Conservation (phyloP, 495 filamentous ascomycete genomes). For the Podospora australis region DNA sequence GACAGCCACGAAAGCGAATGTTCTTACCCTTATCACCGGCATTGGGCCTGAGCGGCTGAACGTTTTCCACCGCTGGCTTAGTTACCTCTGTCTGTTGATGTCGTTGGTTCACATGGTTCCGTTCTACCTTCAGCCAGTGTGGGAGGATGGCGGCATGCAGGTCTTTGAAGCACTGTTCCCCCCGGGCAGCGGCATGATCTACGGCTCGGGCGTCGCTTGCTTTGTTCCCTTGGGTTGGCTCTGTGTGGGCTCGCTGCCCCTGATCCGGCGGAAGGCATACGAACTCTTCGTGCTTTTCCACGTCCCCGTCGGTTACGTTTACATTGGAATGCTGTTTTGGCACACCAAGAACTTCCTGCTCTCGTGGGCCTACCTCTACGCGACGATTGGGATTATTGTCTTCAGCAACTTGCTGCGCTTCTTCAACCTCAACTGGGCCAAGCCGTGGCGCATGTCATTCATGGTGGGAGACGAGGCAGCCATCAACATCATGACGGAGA, state of each 20-base stretch:
- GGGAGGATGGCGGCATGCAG: slow-evolving; percentile 63
- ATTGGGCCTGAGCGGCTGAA: slow-evolving; percentile 90
- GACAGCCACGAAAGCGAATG: slow-evolving; percentile 83
- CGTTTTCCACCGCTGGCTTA: slow-evolving; percentile 87
- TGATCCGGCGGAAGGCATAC: slow-evolving; percentile 57
- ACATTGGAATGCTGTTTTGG: slow-evolving; percentile 87
- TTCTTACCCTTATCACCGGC: slow-evolving; percentile 78
- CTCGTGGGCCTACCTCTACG: slow-evolving; percentile 85
- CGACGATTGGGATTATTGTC: slow-evolving; percentile 73
- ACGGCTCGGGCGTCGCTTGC: slow-evolving; percentile 85
- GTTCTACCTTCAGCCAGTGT: slow-evolving; percentile 83
- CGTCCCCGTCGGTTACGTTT: slow-evolving; percentile 72
- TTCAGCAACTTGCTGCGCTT: slow-evolving; percentile 58
- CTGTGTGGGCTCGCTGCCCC: slow-evolving; percentile 73
- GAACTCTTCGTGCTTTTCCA: slow-evolving; percentile 81
- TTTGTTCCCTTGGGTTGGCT: slow-evolving; percentile 75
- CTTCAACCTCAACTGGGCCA: slow-evolving; percentile 79
- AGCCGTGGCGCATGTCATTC: slow-evolving; percentile 70
- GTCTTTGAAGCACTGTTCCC: slow-evolving; percentile 62
- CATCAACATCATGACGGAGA: slow-evolving; percentile 80
- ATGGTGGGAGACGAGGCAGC: slow-evolving; percentile 83
- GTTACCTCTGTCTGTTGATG: slow-evolving; percentile 80
- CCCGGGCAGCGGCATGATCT: slow-evolving; percentile 58
- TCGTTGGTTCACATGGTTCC: slow-evolving; percentile 78
- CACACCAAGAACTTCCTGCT: slow-evolving; percentile 88